Evolutionary conservation across 2,329 filamentous ascomycete species (phyloP).

Genomic region (Colletotrichum orbiculare): DNA sequence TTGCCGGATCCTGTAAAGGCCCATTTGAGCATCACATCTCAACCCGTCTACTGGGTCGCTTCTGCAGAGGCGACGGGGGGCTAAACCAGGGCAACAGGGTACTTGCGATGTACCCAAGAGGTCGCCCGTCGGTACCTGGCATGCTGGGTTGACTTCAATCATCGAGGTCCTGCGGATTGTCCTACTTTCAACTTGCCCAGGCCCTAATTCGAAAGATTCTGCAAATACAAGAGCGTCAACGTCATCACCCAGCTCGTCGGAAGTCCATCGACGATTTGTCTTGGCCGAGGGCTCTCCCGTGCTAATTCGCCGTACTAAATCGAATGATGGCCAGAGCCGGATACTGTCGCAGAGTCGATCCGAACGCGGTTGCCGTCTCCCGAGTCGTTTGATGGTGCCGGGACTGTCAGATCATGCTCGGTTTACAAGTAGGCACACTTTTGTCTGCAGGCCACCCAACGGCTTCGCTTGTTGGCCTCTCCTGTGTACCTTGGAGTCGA

Average conservation of each 20-base stretch:
- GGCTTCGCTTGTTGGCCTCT: no score
- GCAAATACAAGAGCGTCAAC: neutral
- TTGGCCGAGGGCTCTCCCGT: no score
- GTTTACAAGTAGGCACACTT: no score
- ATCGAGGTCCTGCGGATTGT: neutral
- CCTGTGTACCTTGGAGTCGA: neutral
- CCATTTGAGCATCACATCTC: slow-evolving; percentile 33
- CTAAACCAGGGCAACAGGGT: slow-evolving; percentile 4
- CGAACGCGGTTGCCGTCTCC: no score
- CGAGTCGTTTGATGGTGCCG: no score
- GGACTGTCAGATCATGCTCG: no score
- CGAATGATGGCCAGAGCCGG: no score
- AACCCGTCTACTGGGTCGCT: slow-evolving; percentile 32
- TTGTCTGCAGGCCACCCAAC: no score
- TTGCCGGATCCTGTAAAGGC: slow-evolving; percentile 28
- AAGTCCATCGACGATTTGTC: no score
- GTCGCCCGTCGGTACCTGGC: slow-evolving; percentile 3
- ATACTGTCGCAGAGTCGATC: no score
- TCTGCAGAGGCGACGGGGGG: slow-evolving; percentile 27
- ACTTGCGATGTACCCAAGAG: slow-evolving; percentile 9
- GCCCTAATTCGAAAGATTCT: neutral
- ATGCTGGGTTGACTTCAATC: neutral
- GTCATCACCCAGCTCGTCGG: no score
- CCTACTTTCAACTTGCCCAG: neutral
- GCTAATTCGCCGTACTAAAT: no score